phyloP scores from a whole-genome alignment of 2,329 filamentous ascomycete genomes.

The Fusarium heterosporum region DNA sequence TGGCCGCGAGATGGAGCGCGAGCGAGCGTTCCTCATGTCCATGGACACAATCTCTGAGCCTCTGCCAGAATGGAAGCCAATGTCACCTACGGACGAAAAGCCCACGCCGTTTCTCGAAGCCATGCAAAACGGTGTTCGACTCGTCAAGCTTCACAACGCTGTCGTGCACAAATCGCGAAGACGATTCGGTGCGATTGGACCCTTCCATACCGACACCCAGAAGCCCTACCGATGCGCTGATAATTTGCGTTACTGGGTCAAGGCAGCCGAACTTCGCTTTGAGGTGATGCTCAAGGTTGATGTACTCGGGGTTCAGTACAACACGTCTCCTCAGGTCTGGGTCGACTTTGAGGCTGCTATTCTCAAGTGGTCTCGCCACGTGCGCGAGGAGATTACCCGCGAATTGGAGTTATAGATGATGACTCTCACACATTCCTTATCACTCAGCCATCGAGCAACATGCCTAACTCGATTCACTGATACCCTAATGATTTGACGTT shows the following conservation, averaged over 20 bases:
- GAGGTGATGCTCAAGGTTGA: constrained; percentile 87
- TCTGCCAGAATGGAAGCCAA: constrained; percentile 75
- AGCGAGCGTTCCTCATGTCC: constrained; percentile 83
- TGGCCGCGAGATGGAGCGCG: constrained; percentile 79
- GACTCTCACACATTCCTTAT: constrained; percentile 2
- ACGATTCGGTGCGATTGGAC: constrained; percentile 89
- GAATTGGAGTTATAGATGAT: constrained; percentile 65
- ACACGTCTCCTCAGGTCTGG: constrained; percentile 77
- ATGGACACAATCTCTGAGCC: constrained; percentile 71
- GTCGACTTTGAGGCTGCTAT: constrained; percentile 84
- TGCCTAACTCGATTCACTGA: constrained; percentile 12
- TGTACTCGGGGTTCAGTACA: constrained; percentile 87
- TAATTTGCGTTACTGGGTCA: constrained; percentile 95
- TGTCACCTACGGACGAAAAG: constrained; percentile 54
- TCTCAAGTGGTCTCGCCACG: constrained; percentile 82
- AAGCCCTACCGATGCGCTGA: constrained; percentile 96
- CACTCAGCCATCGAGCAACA: constrained; percentile 12
- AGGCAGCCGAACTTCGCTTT: constrained; percentile 94
- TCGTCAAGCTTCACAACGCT: constrained; percentile 91
- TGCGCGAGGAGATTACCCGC: constrained; percentile 83
- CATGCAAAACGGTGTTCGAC: constrained; percentile 81
- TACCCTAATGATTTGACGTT: constrained; percentile 46
- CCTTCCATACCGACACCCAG: constrained; percentile 89
- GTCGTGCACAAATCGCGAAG: constrained; percentile 85
- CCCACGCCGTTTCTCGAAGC: constrained; percentile 79